Base-by-base conservation (phyloP, 148 eudicot species). In the Fagopyrum tataricum region DNA sequence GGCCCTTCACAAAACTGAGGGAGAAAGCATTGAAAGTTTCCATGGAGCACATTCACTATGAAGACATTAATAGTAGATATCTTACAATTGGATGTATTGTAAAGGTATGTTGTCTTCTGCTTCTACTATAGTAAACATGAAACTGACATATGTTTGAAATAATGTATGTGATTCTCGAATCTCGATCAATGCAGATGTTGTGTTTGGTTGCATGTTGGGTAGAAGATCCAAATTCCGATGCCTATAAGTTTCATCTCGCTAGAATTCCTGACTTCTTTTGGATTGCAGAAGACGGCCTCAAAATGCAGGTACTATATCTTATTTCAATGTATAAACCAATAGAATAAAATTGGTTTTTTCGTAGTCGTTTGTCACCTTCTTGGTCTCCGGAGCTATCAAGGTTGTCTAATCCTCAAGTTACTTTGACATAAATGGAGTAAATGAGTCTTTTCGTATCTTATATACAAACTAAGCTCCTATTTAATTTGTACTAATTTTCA, bases 241-340 rank as follows among this genome's bases (percentile, higher is more conserved):
- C 86, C 12, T 85, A 74, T 79, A 87, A 84, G 79, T 89, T 31
- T 31, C 37, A 31, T 31, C 37, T 31, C 2, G 37, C 37, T 31
- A 31, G 37, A 31, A 31, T 31, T 8, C 89, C 87, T 0, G 94
- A 89, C 77, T 89, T 78, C 18, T 44, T 84, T 14, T 89, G 94
- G 93, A 24, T 89, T 41, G 82, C 88, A 12, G 93, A 87, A 69
- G 90, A 89, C 77, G 93, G 93, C 43, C 53, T 89, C 88, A 89
- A 85, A 67, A 75, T 87, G 82, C 89, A 82, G 90, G 93, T 85
- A 55, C n/a, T n/a, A n/a, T n/a, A n/a, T n/a, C n/a, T n/a, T n/a
- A n/a, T n/a, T n/a, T n/a, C n/a, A n/a, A n/a, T n/a, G n/a, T n/a
- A n/a, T n/a, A n/a, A n/a, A n/a, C n/a, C n/a, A n/a, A n/a, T n/a